These are phyloP conservation scores for Nicotiana paniculata DNA, from an alignment of 257 asterid genomes.

Conservation along the genomic window DNA sequence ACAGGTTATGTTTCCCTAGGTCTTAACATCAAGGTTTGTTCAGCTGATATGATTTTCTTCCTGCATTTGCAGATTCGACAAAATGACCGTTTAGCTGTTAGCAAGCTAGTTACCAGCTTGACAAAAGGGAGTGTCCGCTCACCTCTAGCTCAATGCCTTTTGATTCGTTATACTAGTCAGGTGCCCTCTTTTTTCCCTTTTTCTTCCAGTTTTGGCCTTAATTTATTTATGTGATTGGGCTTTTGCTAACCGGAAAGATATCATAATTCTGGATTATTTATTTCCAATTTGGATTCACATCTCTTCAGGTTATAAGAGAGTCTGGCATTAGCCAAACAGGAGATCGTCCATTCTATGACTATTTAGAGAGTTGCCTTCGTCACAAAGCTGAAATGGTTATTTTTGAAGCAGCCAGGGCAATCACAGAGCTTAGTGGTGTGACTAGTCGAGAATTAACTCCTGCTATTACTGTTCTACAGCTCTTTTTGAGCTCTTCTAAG, in stretches of 20 bases:
- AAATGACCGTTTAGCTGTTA: conserved; percentile 91
- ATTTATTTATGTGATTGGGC: neutral
- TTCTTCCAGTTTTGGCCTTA: neutral
- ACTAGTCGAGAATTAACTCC: conserved; percentile 88
- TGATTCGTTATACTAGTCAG: conserved; percentile 93
- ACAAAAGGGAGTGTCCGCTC: conserved; percentile 93
- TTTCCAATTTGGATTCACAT: conserved; percentile 10
- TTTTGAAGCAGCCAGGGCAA: conserved; percentile 96
- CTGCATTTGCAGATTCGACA: conserved; percentile 69
- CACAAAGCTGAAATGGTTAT: conserved; percentile 97
- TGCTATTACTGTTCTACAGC: conserved; percentile 85
- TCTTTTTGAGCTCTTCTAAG: conserved; percentile 84
- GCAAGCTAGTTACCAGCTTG: conserved; percentile 87
- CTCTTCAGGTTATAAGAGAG: conserved; percentile 74
- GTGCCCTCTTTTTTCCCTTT: conserved; percentile 22
- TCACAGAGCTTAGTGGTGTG: conserved; percentile 77
- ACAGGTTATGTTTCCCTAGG: conserved; percentile 10
- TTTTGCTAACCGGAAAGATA: neutral
- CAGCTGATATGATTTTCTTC: neutral
- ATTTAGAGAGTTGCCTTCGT: conserved; percentile 88
- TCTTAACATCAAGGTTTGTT: neutral
- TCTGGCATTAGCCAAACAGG: conserved; percentile 62
- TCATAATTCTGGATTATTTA: neutral
- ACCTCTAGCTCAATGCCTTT: conserved; percentile 91
- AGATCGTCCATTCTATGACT: conserved; percentile 92